Evolutionary conservation across 75 land plant genomes (phyloP).

Genomic region (Picea glauca): DNA sequence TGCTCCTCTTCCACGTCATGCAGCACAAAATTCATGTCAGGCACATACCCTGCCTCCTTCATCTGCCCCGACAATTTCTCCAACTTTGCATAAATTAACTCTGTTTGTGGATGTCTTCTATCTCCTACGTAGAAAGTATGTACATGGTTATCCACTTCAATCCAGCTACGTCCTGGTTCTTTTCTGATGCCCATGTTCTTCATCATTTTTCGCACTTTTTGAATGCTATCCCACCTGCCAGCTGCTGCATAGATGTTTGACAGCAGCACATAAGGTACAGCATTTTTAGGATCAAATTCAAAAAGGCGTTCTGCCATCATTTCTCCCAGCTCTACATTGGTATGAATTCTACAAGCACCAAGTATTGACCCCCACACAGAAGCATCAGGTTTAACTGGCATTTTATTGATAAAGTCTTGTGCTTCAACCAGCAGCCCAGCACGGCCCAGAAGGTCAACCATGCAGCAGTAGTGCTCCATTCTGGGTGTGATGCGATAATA

Average conservation of each 20-base stretch:
- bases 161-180: too few species aligned
- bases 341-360: slow-evolving; percentile 12
- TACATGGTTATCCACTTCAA: too few species aligned
- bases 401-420: neutral
- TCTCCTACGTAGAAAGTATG: too few species aligned
- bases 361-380: slow-evolving; percentile 10
- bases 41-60: too few species aligned
- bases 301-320: neutral
- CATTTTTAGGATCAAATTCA: neutral
- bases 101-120: too few species aligned
- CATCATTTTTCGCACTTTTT: too few species aligned
- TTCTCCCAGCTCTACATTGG: slow-evolving; percentile 9
- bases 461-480: slow-evolving; percentile 14
- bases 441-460: slow-evolving; percentile 14
- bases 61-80: too few species aligned
- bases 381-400: slow-evolving; percentile 9
- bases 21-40: too few species aligned
- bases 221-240: too few species aligned
- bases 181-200: too few species aligned
- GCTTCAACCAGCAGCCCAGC: slow-evolving; percentile 12
- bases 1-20: too few species aligned
- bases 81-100: too few species aligned
- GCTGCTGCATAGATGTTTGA: neutral
- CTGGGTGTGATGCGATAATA: neutral
- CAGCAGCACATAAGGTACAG: neutral